Percentiles rank a stretch among this genome's conserved stretches.
phyloP scores from a whole-genome alignment of 805 yeast species.

The Candida maltosa region DNA sequence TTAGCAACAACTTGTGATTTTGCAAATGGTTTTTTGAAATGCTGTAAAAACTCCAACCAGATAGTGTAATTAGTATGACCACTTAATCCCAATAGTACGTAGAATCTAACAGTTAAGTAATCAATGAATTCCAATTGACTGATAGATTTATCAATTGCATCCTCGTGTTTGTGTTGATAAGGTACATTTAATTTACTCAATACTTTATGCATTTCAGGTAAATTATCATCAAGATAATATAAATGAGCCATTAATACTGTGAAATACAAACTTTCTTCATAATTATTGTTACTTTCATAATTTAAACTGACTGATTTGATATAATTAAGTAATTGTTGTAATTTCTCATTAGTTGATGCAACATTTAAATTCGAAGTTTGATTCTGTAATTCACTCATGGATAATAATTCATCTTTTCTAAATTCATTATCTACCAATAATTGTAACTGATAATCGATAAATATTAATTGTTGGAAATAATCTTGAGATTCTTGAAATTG shows the following conservation, averaged over 20 bases:
- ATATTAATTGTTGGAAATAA: constrained; percentile 30
- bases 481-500: constrained; percentile 31
- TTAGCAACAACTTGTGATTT: constrained; percentile 32
- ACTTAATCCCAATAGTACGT: constrained; percentile 27
- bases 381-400: constrained; percentile 9
- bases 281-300: constrained; percentile 19
- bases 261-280: constrained; percentile 31
- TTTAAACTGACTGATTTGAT: constrained; percentile 22
- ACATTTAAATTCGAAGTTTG: no score
- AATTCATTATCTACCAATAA: constrained; percentile 26
- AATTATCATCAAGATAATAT: constrained; percentile 23
- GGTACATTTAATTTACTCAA: constrained; percentile 13
- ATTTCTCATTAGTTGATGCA: constrained; percentile 14
- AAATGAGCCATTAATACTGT: constrained; percentile 33
- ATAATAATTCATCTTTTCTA: constrained; percentile 20
- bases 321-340: constrained; percentile 24
- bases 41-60: constrained; percentile 28
- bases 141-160: constrained; percentile 8
- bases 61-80: constrained; percentile 6
- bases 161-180: constrained; percentile 1
- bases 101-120: constrained; percentile 31
- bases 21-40: constrained; percentile 17
- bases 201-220: constrained; percentile 15
- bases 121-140: constrained; percentile 21
- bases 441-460: constrained; percentile 37